Evolutionary conservation across 192 early-diverging fungal genomes (phyloP).

Genomic region (Chytriomyces sp.): DNA sequence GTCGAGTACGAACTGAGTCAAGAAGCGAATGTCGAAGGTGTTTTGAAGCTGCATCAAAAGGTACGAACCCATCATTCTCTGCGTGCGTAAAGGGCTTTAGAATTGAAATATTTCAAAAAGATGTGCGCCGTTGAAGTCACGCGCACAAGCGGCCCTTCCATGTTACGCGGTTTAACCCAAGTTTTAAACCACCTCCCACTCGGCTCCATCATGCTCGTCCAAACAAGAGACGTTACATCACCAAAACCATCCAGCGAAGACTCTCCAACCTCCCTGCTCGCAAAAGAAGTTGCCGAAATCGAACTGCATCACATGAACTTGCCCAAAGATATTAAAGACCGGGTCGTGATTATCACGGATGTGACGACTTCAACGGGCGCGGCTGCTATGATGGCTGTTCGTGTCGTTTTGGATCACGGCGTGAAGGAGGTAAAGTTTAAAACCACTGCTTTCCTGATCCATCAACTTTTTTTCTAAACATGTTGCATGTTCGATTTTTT

Average conservation of each 20-base stretch:
- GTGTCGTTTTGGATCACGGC: constrained; percentile 89
- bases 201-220: constrained; percentile 90
- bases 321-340: constrained; percentile 64
- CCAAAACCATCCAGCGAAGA: constrained; percentile 41
- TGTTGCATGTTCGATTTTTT: no score
- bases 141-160: constrained; percentile 80
- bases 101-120: constrained; percentile 33
- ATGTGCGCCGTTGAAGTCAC: constrained; percentile 82
- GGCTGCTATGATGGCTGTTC: constrained; percentile 94
- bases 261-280: neutral
- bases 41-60: constrained; percentile 30
- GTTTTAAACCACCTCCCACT: constrained; percentile 81
- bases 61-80: neutral
- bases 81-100: no score
- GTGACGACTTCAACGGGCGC: constrained; percentile 90
- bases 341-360: constrained; percentile 80
- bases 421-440: constrained; percentile 72
- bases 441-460: neutral
- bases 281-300: constrained; percentile 70
- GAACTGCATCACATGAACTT: constrained; percentile 87
- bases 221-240: constrained; percentile 30
- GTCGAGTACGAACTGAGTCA: constrained; percentile 55
- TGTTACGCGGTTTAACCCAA: constrained; percentile 84
- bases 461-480: no score
- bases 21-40: constrained; percentile 44